A percentile compares a stretch with the other conserved stretches of the same genome.
These are phyloP conservation scores for Cordyceps militaris DNA, from an alignment of 2,329 filamentous ascomycete genomes.

Conservation along the genomic window DNA sequence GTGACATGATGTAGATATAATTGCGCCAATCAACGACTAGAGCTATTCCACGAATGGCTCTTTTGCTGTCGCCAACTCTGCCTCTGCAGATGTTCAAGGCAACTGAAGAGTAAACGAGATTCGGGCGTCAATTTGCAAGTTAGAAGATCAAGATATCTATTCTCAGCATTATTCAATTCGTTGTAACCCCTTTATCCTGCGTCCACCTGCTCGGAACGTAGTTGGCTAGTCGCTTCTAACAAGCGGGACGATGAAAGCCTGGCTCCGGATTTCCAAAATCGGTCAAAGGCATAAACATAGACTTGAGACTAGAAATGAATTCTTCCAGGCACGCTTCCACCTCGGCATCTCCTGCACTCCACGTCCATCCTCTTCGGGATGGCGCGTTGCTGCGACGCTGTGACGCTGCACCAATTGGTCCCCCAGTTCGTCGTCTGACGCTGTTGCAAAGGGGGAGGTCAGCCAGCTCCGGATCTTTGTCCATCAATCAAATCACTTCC, in stretches of 20 bases:
- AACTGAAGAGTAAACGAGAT: neutral
- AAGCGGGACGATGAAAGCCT: too few species aligned
- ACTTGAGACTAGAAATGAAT: neutral
- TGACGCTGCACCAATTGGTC: neutral
- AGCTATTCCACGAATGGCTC: neutral
- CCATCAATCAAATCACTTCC: constrained; percentile 5
- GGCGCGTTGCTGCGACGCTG: neutral
- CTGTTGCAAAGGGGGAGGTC: neutral
- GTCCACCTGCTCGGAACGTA: too few species aligned
- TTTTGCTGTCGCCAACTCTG: too few species aligned
- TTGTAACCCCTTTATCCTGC: too few species aligned
- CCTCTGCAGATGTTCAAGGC: neutral
- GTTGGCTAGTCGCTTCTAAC: too few species aligned
- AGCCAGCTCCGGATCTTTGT: neutral
- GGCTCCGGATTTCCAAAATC: neutral
- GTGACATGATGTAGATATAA: neutral
- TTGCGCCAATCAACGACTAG: neutral
- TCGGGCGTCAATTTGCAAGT: too few species aligned
- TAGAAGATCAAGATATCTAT: too few species aligned
- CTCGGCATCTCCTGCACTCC: too few species aligned
- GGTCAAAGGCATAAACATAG: neutral
- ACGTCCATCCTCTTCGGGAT: neutral
- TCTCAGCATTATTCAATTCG: too few species aligned
- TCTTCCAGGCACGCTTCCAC: neutral
- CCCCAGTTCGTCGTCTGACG: neutral